Evolutionary conservation across 768 basidiomycete genomes (phyloP), one percentile per base, ranked within the genome.

Genomic region (Albatrellus ellisii): DNA sequence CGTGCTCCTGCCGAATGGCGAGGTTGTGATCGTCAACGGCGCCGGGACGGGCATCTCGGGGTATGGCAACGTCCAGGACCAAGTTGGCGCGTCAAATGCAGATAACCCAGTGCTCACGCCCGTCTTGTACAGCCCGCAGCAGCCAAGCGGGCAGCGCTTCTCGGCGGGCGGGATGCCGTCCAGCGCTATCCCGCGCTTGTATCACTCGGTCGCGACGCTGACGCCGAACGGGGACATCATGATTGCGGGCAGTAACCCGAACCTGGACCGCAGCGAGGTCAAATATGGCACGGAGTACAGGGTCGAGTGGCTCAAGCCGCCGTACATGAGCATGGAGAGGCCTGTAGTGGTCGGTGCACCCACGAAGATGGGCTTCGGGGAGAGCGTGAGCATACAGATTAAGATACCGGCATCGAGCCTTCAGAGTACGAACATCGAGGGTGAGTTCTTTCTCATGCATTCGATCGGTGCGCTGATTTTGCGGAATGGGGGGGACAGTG

Each of bases 201-300:
- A 88, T 54, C 85, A 88, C 54, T 87, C 83, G n/a, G 75, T 82
- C 0, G 86, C 85, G 35, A 84, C 79, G 12, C 60, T 87, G 52
- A 79, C 81, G 6, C 85, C 85, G 6, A 63, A 61, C 24, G 86
- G 77, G 3, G 68, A 72, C 39, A 59, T 88, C 38, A 74, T 88
- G 77, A 75, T 89, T 43, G 77, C 84, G 15, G 85, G 85, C 26
- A 84, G 83, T 46, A 88, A 86, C 53, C 86, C 86, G 20, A 88
- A 88, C 58, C 58, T 87, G 45, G 84, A 88, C 57, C 64, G 82
- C 40, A 85, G 78, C 51, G 79, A 75, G 50, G 51, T 73, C 31
- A 64, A 65, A 54, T 91, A 83, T 55, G 77, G 79, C 24, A 89
- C 88, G 14, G 87, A 94, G 57, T 94, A 92, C 56, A 69, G 88